These are phyloP conservation scores for Rhizopogon hawkerae DNA, from an alignment of 1,284 basidiomycete species.

Conservation along the genomic window DNA sequence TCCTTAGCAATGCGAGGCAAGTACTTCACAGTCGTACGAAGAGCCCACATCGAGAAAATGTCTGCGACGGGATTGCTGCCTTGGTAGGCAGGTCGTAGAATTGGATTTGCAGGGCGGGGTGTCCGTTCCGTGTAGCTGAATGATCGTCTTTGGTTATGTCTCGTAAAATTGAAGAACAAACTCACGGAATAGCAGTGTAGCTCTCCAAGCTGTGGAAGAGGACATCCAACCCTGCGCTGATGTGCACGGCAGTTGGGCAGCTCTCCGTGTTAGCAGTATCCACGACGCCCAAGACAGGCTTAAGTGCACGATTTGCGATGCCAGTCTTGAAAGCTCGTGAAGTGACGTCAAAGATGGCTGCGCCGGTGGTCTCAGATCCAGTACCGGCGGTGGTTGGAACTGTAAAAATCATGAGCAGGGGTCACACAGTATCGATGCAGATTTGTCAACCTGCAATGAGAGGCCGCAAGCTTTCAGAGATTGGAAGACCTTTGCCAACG, in stretches of 20 bases:
- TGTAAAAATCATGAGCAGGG: constrained; percentile 17
- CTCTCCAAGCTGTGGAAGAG: constrained; percentile 93
- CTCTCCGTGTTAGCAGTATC: constrained; percentile 81
- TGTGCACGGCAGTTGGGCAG: constrained; percentile 81
- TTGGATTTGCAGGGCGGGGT: constrained; percentile 85
- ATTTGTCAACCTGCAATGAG: constrained; percentile 66
- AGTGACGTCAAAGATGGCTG: constrained; percentile 90
- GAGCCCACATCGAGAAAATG: constrained; percentile 93
- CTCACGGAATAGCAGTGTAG: constrained; percentile 82
- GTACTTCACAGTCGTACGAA: constrained; percentile 85
- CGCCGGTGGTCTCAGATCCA: constrained; percentile 97
- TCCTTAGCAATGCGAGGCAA: constrained; percentile 84
- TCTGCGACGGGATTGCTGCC: constrained; percentile 95
- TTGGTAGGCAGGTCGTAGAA: constrained; percentile 89
- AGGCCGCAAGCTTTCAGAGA: constrained; percentile 69
- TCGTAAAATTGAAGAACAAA: constrained; percentile 6
- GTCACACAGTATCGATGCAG: not conserved
- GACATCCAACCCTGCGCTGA: constrained; percentile 88
- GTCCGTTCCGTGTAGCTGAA: constrained; percentile 79
- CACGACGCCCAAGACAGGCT: constrained; percentile 76
- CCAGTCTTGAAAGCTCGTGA: constrained; percentile 93
- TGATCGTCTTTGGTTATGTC: not conserved
- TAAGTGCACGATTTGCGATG: constrained; percentile 86
- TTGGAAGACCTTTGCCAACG: constrained; percentile 85
- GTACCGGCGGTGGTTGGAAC: constrained; percentile 96